These are phyloP conservation scores for Kodamaea derodonti DNA, from an alignment of 1,139 yeast species.

Conservation along the genomic window DNA sequence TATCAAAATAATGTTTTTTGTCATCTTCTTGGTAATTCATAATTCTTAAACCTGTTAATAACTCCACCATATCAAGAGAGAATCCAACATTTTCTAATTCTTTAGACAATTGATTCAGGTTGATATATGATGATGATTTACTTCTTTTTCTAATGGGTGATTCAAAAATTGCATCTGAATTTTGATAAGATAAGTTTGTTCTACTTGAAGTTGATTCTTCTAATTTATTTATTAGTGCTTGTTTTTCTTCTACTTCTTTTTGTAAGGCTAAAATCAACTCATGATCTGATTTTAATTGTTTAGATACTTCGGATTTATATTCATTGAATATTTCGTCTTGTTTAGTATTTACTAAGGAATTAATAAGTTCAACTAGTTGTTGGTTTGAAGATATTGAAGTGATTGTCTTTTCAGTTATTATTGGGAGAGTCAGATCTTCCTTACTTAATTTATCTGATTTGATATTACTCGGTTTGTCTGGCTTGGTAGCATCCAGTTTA, in stretches of 20 bases:
- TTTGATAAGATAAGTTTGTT: constrained; percentile 9
- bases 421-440: not conserved
- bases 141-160: constrained; percentile 37
- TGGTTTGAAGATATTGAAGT: constrained; percentile 23
- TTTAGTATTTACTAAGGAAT: constrained; percentile 30
- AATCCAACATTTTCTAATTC: constrained; percentile 47
- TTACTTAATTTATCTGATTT: too few relatives aligned
- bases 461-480: not conserved
- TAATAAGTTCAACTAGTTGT: constrained; percentile 29
- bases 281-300: constrained; percentile 29
- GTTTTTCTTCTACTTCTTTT: constrained; percentile 24
- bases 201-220: constrained; percentile 9
- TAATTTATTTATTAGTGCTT: constrained; percentile 24
- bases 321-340: constrained; percentile 33
- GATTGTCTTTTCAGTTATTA: constrained; percentile 33
- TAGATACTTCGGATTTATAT: constrained; percentile 25
- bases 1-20: constrained; percentile 44
- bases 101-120: constrained; percentile 32
- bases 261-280: constrained; percentile 24
- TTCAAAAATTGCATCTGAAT: constrained; percentile 16
- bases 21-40: constrained; percentile 46
- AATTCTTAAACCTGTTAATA: constrained; percentile 54
- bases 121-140: constrained; percentile 18
- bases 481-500: not conserved
- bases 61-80: constrained; percentile 53